These are phyloP conservation scores for Chrysanthemum makinoi DNA, from an alignment of 129 eudicot genomes.

Conservation along the genomic window DNA sequence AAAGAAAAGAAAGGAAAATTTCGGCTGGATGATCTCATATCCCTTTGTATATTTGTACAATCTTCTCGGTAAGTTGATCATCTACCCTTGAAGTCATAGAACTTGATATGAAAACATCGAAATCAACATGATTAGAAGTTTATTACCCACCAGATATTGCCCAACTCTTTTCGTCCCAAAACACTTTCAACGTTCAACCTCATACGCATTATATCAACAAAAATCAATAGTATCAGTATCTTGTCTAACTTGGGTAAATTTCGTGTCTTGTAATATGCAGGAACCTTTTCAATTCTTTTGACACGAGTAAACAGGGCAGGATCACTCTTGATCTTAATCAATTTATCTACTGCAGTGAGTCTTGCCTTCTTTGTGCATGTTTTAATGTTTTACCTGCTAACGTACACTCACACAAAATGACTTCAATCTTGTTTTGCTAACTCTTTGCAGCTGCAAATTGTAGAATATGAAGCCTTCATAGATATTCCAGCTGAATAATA, in stretches of 20 bases:
- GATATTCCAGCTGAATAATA: conserved; percentile 7
- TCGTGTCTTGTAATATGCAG: conserved; percentile 38
- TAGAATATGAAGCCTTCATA: conserved; percentile 54
- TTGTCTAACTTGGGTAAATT: conserved; percentile 2
- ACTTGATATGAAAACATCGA: not conserved
- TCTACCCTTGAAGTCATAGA: conserved; percentile 3
- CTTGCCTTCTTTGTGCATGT: not conserved
- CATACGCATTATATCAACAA: not conserved
- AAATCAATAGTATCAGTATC: not conserved
- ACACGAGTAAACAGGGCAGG: conserved; percentile 90
- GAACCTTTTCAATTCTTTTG: conserved; percentile 87
- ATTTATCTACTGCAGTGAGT: conserved; percentile 87
- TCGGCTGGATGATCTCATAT: conserved; percentile 81
- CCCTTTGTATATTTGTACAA: conserved; percentile 85
- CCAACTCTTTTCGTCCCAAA: too few relatives aligned
- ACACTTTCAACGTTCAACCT: too few relatives aligned
- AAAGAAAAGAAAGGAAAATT: conserved; percentile 67
- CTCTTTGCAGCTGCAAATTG: conserved; percentile 75
- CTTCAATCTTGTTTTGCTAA: conserved; percentile 6
- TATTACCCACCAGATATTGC: too few relatives aligned
- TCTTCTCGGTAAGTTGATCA: conserved; percentile 61
- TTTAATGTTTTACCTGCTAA: not conserved
- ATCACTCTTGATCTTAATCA: conserved; percentile 94
- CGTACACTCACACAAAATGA: not conserved
- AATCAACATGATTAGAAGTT: too few relatives aligned